Percentiles rank a stretch among this genome's conserved stretches.
Evolutionary conservation across 257 asterid species (phyloP).

Genomic region (Solanum pimpinellifolium): DNA sequence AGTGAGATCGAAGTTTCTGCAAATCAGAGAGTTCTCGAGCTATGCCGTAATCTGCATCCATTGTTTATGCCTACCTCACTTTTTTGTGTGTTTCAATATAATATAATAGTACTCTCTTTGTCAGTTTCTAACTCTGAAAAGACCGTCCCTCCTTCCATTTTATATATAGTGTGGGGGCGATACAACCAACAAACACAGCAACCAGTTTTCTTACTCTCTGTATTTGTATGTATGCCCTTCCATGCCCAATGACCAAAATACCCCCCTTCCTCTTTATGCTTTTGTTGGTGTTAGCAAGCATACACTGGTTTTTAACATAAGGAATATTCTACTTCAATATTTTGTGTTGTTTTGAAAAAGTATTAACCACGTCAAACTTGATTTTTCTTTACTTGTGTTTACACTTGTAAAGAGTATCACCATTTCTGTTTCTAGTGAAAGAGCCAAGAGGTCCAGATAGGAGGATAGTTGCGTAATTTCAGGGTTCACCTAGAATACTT

Average conservation of each 20-base stretch:
- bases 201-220: not conserved
- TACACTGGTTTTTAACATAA: not conserved
- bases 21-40: constrained; percentile 78
- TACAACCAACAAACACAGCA: constrained; percentile 4
- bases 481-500: not conserved
- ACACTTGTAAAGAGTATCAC: not conserved
- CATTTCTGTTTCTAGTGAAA: not conserved
- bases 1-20: constrained; percentile 67
- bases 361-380: not conserved
- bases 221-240: not conserved
- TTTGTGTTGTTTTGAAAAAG: not conserved
- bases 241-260: not conserved
- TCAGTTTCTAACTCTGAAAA: not conserved
- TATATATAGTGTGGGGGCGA: not conserved
- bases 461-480: not conserved
- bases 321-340: not conserved
- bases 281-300: not conserved
- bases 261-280: not conserved
- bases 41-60: constrained; percentile 80
- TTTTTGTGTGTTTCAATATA: not conserved
- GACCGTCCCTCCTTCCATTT: not conserved
- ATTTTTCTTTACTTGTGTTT: not conserved
- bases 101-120: not conserved
- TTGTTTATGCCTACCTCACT: not conserved
- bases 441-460: not conserved